These are phyloP conservation scores for Benincasa hispida DNA, from an alignment of 306 rosid species.

Conservation along the genomic window DNA sequence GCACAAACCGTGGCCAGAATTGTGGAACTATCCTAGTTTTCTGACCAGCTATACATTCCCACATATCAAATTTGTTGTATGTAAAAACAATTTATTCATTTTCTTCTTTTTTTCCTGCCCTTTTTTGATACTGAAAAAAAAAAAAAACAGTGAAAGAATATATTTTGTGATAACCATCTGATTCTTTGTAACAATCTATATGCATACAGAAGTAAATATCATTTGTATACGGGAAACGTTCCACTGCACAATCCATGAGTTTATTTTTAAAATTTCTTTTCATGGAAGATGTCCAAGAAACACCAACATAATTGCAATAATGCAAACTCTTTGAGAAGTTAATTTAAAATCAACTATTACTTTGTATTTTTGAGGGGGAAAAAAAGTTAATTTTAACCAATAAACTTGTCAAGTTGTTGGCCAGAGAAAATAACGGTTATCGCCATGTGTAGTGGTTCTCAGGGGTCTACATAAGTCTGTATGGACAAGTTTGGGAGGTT, in stretches of 20 bases:
- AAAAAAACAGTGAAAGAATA: not conserved
- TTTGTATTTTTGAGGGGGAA: too few relatives aligned
- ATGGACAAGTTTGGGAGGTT: too few relatives aligned
- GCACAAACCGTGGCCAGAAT: not conserved
- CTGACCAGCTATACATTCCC: conserved; percentile 2
- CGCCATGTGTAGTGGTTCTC: too few relatives aligned
- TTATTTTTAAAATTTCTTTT: not conserved
- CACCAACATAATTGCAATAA: not conserved
- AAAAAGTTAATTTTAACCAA: too few relatives aligned
- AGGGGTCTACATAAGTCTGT: too few relatives aligned
- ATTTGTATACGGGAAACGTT: conserved; percentile 1
- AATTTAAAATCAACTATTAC: too few relatives aligned
- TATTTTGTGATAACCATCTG: conserved; percentile 1
- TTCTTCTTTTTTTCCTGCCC: too few relatives aligned
- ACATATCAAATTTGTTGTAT: conserved; percentile 6
- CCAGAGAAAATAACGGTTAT: too few relatives aligned
- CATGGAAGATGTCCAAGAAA: not conserved
- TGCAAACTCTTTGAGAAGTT: too few relatives aligned
- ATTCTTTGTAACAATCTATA: conserved; percentile 5
- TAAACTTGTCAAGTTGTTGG: too few relatives aligned
- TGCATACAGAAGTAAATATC: conserved; percentile 2
- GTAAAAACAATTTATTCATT: not conserved
- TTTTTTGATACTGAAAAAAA: not conserved
- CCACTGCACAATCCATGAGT: not conserved
- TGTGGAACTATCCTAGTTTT: not conserved